A percentile compares a stretch with the other conserved stretches of the same genome.
phyloP scores from a whole-genome alignment of 2,329 filamentous ascomycete genomes.

The Aureobasidium uvarum region DNA sequence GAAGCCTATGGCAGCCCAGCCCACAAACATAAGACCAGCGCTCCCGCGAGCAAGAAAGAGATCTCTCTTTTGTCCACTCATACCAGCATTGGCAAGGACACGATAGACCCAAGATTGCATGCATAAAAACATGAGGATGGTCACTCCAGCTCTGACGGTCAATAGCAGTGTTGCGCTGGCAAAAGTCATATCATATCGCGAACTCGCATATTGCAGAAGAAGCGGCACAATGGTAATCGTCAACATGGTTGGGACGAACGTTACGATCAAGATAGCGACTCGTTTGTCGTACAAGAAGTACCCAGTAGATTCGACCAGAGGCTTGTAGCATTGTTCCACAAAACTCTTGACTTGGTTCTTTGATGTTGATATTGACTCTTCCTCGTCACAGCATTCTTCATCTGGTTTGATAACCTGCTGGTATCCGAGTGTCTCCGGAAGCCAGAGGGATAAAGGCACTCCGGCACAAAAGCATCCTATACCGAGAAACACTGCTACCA shows the following conservation, averaged over 20 bases:
- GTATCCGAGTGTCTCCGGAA: constrained; percentile 41
- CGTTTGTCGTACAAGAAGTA: constrained; percentile 38
- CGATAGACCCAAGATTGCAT: constrained; percentile 35
- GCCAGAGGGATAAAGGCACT: constrained; percentile 29
- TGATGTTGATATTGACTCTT: neutral
- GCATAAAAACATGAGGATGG: constrained; percentile 36
- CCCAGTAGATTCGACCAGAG: constrained; percentile 28
- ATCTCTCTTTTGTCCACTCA: constrained; percentile 35
- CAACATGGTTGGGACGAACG: constrained; percentile 37
- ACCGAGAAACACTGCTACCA: constrained; percentile 37
- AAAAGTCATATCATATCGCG: constrained; percentile 52
- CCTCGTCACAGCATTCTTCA: neutral
- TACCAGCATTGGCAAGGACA: constrained; percentile 29
- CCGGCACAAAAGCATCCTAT: constrained; percentile 29
- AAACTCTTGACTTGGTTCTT: neutral
- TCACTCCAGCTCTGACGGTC: constrained; percentile 36
- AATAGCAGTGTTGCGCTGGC: constrained; percentile 38
- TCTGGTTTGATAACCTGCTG: neutral
- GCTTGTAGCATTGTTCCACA: constrained; percentile 1
- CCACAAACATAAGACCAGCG: constrained; percentile 33
- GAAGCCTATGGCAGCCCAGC: constrained; percentile 36
- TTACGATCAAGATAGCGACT: constrained; percentile 35
- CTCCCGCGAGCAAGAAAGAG: constrained; percentile 37
- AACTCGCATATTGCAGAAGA: constrained; percentile 55
- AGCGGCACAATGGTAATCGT: constrained; percentile 31